phyloP scores from a whole-genome alignment of 1,139 yeast species.

The Blastobotrys raffinosifermentans region DNA sequence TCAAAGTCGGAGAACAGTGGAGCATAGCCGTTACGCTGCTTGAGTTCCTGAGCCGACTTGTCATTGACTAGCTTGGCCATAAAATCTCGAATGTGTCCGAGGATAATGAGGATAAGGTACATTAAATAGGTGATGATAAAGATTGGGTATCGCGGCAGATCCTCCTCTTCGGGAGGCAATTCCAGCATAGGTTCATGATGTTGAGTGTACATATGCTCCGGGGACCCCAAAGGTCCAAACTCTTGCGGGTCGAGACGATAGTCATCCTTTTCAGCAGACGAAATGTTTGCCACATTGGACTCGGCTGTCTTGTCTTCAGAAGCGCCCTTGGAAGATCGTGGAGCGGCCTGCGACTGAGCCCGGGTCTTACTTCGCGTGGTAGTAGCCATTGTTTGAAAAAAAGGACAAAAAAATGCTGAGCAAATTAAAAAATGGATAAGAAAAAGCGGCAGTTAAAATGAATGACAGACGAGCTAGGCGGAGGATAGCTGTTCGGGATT shows the following conservation, averaged over 20 bases:
- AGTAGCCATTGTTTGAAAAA: too few relatives aligned
- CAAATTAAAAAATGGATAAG: too few relatives aligned
- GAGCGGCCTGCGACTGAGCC: too few relatives aligned
- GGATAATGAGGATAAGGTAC: constrained; percentile 72
- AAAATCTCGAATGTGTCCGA: constrained; percentile 89
- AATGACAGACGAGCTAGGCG: too few relatives aligned
- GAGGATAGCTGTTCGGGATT: too few relatives aligned
- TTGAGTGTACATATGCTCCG: constrained; percentile 39
- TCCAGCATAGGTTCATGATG: constrained; percentile 20
- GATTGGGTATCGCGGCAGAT: constrained; percentile 71
- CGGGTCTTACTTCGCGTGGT: too few relatives aligned
- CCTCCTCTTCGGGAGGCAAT: constrained; percentile 46
- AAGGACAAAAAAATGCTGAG: too few relatives aligned
- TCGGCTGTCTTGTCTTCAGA: too few relatives aligned
- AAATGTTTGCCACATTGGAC: too few relatives aligned
- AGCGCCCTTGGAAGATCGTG: too few relatives aligned
- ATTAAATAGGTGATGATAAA: constrained; percentile 77
- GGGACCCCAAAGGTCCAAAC: constrained; percentile 22
- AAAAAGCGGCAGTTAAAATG: too few relatives aligned
- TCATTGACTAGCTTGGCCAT: constrained; percentile 72
- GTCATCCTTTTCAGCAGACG: too few relatives aligned
- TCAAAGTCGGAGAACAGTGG: constrained; percentile 96
- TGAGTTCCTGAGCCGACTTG: constrained; percentile 54
- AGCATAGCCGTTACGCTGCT: constrained; percentile 85
- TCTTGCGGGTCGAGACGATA: constrained; percentile 20